Evolutionary conservation across 2,329 filamentous ascomycete species (phyloP), one percentile per base, ranked within the genome.

Genomic region (Scedosporium dehoogii): DNA sequence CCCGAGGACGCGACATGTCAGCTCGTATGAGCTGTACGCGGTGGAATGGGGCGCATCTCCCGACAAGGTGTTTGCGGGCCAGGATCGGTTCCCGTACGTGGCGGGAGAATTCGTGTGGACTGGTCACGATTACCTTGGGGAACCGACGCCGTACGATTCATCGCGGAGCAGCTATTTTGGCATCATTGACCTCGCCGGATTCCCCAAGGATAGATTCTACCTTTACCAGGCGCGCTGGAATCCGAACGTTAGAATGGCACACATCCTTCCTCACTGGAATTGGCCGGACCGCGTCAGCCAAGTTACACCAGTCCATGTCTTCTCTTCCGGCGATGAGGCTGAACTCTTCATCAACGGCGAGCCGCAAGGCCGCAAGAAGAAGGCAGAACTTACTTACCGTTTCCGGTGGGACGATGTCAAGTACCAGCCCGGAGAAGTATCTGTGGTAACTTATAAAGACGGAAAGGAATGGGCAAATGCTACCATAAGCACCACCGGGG

Each of bases 181-280:
- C 9, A 82, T 84, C 63, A 75, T 85, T 33, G 82, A 85, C 62
- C 71, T 84, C 6, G 81, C 82, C 0, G 82, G 82, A 0, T 84
- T 85, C 70, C 75, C 73, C 62, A 85, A 85, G 69, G 81, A 84
- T 63, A 73, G 81, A 1, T 84, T 79, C 68, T 83, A 76, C 65
- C 67, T 84, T 3, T 85, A 84, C 64, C 82, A 84, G 66, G 70
- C 80, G 0, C 76, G 79, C 12, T 85, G 81, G 82, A 72, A 76
- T 2, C 73, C 81, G 0, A 76, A 79, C 14, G 61, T 81, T 0
- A 70, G 66, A 1, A 76, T 78, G 70, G 81, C 79, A 4, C 81
- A 84, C 65, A 78, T 84, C 18, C 73, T 84, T 0, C 81, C 81
- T 3, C 81, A 84, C 67, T 84, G 81, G 81, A 82, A 73, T n/a